These are phyloP conservation scores for Sungouiella blattae DNA, from an alignment of 805 yeast species.

Conservation along the genomic window DNA sequence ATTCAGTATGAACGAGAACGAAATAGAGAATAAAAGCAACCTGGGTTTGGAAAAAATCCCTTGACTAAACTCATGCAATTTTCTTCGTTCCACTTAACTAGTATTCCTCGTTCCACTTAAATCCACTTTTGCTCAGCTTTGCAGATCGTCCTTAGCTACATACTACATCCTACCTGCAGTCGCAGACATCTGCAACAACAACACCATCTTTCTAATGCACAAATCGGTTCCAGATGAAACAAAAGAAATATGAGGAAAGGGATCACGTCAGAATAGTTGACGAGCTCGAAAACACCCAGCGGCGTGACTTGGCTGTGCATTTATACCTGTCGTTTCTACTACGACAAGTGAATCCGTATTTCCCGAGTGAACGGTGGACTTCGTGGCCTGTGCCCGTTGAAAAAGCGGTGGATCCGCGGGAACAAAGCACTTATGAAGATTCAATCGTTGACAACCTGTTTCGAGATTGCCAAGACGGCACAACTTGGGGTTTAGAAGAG, in stretches of 20 bases:
- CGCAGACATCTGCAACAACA: too few species aligned
- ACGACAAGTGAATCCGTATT: slow-evolving; percentile 31
- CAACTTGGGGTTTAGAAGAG: background rate
- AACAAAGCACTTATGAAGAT: slow-evolving; percentile 22
- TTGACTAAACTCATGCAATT: too few species aligned
- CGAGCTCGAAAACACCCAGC: slow-evolving; percentile 45
- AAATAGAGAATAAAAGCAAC: too few species aligned
- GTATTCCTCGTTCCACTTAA: too few species aligned
- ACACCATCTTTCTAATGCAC: too few species aligned
- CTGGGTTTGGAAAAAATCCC: too few species aligned
- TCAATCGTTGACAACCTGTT: slow-evolving; percentile 3
- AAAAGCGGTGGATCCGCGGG: slow-evolving; percentile 36
- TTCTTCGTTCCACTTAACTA: too few species aligned
- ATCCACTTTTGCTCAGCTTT: too few species aligned
- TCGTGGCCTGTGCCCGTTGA: slow-evolving; percentile 54
- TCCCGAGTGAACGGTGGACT: slow-evolving; percentile 44
- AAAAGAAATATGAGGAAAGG: background rate
- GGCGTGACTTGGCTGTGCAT: slow-evolving; percentile 60
- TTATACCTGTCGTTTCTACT: slow-evolving; percentile 55
- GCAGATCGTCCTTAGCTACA: too few species aligned
- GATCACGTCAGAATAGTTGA: slow-evolving; percentile 9
- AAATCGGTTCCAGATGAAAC: too few species aligned
- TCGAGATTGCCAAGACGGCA: background rate
- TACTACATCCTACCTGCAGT: too few species aligned
- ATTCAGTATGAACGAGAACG: too few species aligned